These are phyloP conservation scores for Arthroderma uncinatum DNA, from an alignment of 2,329 filamentous ascomycete genomes.

Conservation along the genomic window DNA sequence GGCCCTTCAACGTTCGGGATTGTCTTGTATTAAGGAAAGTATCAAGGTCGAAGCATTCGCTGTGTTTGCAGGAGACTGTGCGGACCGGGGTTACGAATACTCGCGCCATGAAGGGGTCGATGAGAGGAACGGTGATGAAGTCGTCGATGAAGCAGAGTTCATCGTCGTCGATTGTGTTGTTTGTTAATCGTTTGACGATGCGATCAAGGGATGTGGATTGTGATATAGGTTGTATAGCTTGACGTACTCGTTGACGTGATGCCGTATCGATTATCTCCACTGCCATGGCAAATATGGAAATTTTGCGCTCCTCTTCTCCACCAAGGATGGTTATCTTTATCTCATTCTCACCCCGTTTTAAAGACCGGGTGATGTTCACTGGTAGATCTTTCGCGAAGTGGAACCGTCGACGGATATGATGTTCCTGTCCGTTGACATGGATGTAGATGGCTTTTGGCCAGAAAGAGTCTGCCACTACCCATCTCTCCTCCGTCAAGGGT, in stretches of 20 bases:
- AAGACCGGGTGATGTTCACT: conserved; percentile 55
- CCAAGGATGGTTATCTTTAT: conserved; percentile 44
- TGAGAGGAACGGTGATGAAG: conserved; percentile 50
- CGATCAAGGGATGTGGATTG: conserved; percentile 42
- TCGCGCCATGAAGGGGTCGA: conserved; percentile 54
- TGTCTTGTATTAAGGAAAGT: conserved; percentile 62
- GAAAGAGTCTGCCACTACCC: conserved; percentile 51
- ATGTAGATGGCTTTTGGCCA: conserved; percentile 67
- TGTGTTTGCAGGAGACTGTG: conserved; percentile 57
- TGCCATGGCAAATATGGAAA: conserved; percentile 41
- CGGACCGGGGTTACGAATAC: conserved; percentile 64
- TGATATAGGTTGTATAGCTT: conserved; percentile 32
- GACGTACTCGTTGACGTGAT: conserved; percentile 30
- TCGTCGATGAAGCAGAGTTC: conserved; percentile 51
- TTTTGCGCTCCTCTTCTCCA: conserved; percentile 23
- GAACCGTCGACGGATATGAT: conserved; percentile 53
- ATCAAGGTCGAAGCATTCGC: conserved; percentile 82
- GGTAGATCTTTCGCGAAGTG: conserved; percentile 68
- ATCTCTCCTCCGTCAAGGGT: conserved; percentile 40
- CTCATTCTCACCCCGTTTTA: conserved; percentile 51
- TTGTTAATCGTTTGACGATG: conserved; percentile 43
- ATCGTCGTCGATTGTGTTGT: conserved; percentile 42
- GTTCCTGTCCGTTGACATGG: conserved; percentile 50
- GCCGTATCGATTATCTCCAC: conserved; percentile 58
- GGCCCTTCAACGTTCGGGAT: conserved; percentile 30